Base-by-base conservation (phyloP, 2,329 filamentous ascomycete species). In the Pseudohalonectria lignicola region DNA sequence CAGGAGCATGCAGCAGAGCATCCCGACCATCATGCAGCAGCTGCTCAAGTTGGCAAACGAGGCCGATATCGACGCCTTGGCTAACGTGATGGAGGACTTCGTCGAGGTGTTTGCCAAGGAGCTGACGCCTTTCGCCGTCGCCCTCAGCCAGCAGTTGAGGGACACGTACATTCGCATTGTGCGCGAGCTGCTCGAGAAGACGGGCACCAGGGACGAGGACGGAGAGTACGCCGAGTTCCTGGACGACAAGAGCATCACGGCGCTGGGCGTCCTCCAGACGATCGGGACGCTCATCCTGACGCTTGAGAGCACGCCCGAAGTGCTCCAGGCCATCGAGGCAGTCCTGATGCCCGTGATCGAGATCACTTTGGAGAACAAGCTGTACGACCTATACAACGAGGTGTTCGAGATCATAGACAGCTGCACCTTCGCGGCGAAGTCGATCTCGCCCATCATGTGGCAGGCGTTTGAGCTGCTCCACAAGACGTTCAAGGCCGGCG, bases 51-150 rank as follows among this genome's bases (percentile, higher is more conserved):
- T 98, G 41, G 90, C 92, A 20, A 98, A 98, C 54, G 92, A 98
- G 62, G 92, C 93, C 41, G 92, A 98, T 55, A 90, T 98, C 34
- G 92, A 98, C 59, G 88, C 92, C 5, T 70, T 98, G 30, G 90
- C 92, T 17, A 96, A 96, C 53, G 92, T 98, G 29, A 98, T 98
- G 92, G 92, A 98, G 61, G 92, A 98, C 55, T 98, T 98, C 55
- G 92, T 98, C 33, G 92, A 98, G 60, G 88, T 96, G 3, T 98
- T 98, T 55, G 90, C 92, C n/a, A 75, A 86, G 3, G 92, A 98
- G 57, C 73, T 98, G 34, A 96, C 92, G 5, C 92, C 92, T 3
- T 98, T 98, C 52, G 92, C 92, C 10, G 90, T 98, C 23, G 92
- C 92, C 4, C 70, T 98, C 4, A 94, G 87, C 53, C 88, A 96